These are phyloP conservation scores for Ilyonectria robusta DNA, from an alignment of 2,329 filamentous ascomycete genomes.

Conservation along the genomic window DNA sequence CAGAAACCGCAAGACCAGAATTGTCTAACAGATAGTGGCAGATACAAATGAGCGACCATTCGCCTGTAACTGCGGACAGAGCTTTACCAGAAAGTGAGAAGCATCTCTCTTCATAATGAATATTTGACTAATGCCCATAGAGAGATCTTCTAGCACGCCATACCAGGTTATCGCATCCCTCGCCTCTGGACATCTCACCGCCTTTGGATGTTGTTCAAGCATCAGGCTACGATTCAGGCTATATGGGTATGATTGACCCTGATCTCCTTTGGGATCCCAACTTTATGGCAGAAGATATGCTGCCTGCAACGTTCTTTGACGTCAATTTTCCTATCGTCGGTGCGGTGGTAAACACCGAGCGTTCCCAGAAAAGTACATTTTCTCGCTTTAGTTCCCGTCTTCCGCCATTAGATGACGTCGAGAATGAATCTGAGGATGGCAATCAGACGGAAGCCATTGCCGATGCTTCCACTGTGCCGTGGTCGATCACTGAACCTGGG, in stretches of 20 bases:
- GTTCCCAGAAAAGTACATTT: not conserved
- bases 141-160: slow-evolving; percentile 8
- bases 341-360: not conserved
- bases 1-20: not conserved
- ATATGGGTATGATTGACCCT: not conserved
- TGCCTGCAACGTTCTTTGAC: not conserved
- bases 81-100: slow-evolving; percentile 3
- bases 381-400: slow-evolving; percentile 1
- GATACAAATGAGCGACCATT: slow-evolving; percentile 4
- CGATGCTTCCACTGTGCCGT: not conserved
- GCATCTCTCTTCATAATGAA: not conserved
- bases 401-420: not conserved
- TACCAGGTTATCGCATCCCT: slow-evolving; percentile 4
- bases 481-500: not conserved
- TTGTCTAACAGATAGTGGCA: not conserved
- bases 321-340: not conserved
- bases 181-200: not conserved
- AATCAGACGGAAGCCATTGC: not conserved
- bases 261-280: not conserved
- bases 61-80: slow-evolving; percentile 9
- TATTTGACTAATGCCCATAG: not conserved
- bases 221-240: too few relatives aligned
- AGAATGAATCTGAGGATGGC: not conserved
- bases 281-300: slow-evolving; percentile 2
- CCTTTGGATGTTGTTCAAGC: not conserved